A percentile compares a stretch with the other conserved stretches of the same genome.
These are phyloP conservation scores for Reticulascus tulasneorum DNA, from an alignment of 2,329 filamentous ascomycete species.

Conservation along the genomic window DNA sequence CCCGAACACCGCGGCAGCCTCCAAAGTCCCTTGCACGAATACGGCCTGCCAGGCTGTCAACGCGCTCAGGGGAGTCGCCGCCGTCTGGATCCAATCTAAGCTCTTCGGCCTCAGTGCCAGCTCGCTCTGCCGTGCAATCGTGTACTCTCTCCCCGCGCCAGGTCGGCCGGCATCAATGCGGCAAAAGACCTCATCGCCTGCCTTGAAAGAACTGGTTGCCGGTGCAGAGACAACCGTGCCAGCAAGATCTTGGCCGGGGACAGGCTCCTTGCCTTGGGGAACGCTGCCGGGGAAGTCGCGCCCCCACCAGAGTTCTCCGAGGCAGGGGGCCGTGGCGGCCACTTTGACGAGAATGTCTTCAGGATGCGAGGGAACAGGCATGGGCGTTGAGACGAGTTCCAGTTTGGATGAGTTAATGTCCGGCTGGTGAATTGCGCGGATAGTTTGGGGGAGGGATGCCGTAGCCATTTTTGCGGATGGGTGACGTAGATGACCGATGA, in stretches of 20 bases:
- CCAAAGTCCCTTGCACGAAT: constrained; percentile 27
- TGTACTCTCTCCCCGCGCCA: constrained; percentile 28
- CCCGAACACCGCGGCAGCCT: constrained; percentile 22
- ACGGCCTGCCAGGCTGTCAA: constrained; percentile 36
- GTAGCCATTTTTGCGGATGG: no score
- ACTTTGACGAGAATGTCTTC: constrained; percentile 27
- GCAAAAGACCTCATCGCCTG: constrained; percentile 28
- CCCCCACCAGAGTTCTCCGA: constrained; percentile 28
- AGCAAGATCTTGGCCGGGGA: constrained; percentile 32
- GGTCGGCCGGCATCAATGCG: constrained; percentile 21
- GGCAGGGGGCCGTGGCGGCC: constrained; percentile 26
- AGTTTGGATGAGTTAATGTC: constrained; percentile 16
- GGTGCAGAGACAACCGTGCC: constrained; percentile 30
- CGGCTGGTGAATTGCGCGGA: constrained; percentile 20
- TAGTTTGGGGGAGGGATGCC: constrained; percentile 14
- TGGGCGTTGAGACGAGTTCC: constrained; percentile 13
- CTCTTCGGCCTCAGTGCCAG: constrained; percentile 27
- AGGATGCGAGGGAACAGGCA: constrained; percentile 17
- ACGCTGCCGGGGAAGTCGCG: constrained; percentile 16
- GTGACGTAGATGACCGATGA: no score
- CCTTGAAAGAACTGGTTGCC: constrained; percentile 22
- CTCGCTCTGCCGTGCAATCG: constrained; percentile 23
- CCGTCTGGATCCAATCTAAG: constrained; percentile 29
- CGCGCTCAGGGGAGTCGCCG: constrained; percentile 33
- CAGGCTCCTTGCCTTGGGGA: constrained; percentile 18